Conservation (phyloP, 257 asterid species). For the Haberlea rhodopensis region DNA sequence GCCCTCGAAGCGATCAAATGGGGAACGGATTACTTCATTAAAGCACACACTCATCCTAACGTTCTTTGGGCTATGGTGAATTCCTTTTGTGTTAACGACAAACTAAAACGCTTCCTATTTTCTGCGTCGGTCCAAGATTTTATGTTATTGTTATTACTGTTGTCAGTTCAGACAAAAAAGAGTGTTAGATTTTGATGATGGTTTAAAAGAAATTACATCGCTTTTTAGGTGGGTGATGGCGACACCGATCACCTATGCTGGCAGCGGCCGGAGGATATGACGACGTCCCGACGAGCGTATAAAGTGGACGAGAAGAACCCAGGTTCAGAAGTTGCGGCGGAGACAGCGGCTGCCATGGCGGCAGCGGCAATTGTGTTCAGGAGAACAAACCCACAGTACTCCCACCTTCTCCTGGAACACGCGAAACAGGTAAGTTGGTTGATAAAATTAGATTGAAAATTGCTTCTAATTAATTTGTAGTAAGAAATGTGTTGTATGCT, state of each 20-base stretch:
- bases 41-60: conserved; percentile 63
- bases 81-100: background rate
- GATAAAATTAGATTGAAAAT: background rate
- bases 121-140: no score
- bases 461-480: no score
- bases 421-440: conserved; percentile 52
- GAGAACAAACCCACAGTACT: conserved; percentile 49
- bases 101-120: no score
- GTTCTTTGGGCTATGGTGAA: conserved; percentile 63
- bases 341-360: conserved; percentile 86
- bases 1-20: conserved; percentile 73
- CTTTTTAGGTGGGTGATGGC: conserved; percentile 69
- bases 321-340: conserved; percentile 72
- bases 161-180: background rate
- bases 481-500: no score
- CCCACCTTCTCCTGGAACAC: conserved; percentile 59
- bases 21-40: conserved; percentile 80
- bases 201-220: background rate
- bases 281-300: conserved; percentile 70
- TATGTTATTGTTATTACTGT: no score
- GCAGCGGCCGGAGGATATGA: conserved; percentile 91
- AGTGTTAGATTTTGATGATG: background rate
- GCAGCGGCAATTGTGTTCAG: conserved; percentile 72
- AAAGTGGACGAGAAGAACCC: conserved; percentile 70
- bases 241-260: conserved; percentile 79